phyloP scores from a whole-genome alignment of 331 rosid genomes.

The Malus hybrid region DNA sequence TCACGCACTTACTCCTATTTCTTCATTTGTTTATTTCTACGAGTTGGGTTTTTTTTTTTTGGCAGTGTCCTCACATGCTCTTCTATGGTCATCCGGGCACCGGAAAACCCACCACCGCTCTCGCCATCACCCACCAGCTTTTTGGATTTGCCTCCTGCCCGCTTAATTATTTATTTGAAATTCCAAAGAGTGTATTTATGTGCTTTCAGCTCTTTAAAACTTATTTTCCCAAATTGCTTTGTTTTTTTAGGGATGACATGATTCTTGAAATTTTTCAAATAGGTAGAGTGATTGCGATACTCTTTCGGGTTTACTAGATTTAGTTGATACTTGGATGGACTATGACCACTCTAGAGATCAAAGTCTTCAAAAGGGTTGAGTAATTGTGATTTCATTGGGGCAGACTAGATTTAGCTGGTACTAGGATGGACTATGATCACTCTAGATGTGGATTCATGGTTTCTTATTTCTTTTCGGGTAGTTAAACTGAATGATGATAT shows the following conservation, averaged over 20 bases:
- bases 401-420: no score
- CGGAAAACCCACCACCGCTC: conserved; percentile 91
- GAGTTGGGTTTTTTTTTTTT: not conserved
- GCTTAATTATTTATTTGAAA: not conserved
- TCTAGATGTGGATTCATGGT: not conserved
- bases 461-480: not conserved
- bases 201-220: not conserved
- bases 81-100: conserved; percentile 97
- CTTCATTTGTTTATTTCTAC: not conserved
- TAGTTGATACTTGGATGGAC: not conserved
- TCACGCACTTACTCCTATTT: not conserved
- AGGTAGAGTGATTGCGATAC: not conserved
- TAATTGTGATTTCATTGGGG: not conserved
- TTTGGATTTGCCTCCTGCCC: conserved; percentile 41
- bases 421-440: not conserved
- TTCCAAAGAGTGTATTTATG: not conserved
- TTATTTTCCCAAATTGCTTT: not conserved
- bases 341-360: not conserved
- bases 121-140: conserved; percentile 80
- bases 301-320: not conserved
- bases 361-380: not conserved
- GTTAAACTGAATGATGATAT: not conserved
- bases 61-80: conserved; percentile 89
- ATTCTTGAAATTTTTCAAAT: not conserved
- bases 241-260: not conserved